phyloP scores from a whole-genome alignment of 2,329 filamentous ascomycete genomes.

The Curvularia sp. region DNA sequence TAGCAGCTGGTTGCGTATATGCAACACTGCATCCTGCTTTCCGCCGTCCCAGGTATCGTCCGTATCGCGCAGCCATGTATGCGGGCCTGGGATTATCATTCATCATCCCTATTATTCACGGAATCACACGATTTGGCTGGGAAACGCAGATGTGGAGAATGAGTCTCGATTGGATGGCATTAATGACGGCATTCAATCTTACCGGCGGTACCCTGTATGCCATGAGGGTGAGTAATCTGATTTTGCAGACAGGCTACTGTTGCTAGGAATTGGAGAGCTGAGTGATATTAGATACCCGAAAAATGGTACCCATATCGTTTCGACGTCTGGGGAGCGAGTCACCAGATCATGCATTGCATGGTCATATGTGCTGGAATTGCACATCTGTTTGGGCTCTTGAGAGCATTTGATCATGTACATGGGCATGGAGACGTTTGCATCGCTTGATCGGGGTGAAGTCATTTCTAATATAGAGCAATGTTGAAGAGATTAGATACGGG shows the following conservation, averaged over 20 bases:
- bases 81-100: slow-evolving; percentile 4
- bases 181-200: slow-evolving; percentile 24
- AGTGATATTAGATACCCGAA: slow-evolving; percentile 52
- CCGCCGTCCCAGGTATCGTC: not conserved
- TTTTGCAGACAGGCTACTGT: not conserved
- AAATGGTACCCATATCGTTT: slow-evolving; percentile 54
- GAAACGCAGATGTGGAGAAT: slow-evolving; percentile 24
- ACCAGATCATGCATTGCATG: slow-evolving; percentile 60
- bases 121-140: slow-evolving; percentile 19
- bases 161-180: slow-evolving; percentile 31
- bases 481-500: not conserved
- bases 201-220: not conserved
- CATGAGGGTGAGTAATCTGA: not conserved
- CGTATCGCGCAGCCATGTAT: slow-evolving; percentile 8
- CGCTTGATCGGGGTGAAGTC: not conserved
- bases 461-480: not conserved
- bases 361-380: slow-evolving; percentile 54
- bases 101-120: slow-evolving; percentile 4
- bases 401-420: slow-evolving; percentile 49
- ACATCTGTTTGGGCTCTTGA: slow-evolving; percentile 45
- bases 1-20: slow-evolving; percentile 5
- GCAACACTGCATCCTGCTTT: slow-evolving; percentile 7
- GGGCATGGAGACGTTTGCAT: slow-evolving; percentile 4
- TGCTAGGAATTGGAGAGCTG: slow-evolving; percentile 9
- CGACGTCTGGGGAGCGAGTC: slow-evolving; percentile 58